Base-by-base conservation (phyloP, 2,329 filamentous ascomycete genomes). In the Diaporthe eres region DNA sequence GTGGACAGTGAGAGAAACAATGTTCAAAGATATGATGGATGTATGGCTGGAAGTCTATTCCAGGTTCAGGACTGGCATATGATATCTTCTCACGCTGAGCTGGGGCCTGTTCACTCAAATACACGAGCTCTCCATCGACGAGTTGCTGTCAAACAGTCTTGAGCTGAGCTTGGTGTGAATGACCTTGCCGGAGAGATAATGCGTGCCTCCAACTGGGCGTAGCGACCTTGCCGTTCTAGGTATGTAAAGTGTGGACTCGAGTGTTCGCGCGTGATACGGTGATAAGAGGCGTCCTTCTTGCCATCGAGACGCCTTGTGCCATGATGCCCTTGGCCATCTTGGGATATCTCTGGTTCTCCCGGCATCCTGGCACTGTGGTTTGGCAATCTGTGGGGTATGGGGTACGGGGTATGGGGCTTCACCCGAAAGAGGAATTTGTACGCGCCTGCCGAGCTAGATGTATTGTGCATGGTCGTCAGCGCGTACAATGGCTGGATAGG, bases 221-320 rank as follows among this genome's bases (percentile, higher is more conserved):
- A 39, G 63, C 12, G 13, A 25, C 44, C 17, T 67, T 49, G 7
- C 63, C 44, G 19, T 37, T 67, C 42, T 67, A n/a, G 63, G 63
- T 22, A 53, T 68, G 44, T 51, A 53, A 49, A 68, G 63, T 68
- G 63, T 68, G 47, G 37, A 51, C 44, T 68, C 31, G 44, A 17
- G 22, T 3, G 31, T 37, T 22, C 7, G 44, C 10, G 13, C 44
- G 22, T 68, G 63, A 53, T 49, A 53, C 31, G 8, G 44, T 51
- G 63, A 51, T 25, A 68, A 68, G 44, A 68, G 19, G 44, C 28
- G 4, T 68, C 31, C 63, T 68, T 31, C 31, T 37, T 39, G 63
- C 44, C 63, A 47, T 37, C 63, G 28, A 37, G 47, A 53, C 31
- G 47, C 13, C 44, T 15, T 37, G 28, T 10, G 31, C 47, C 22